Conservation (phyloP, 2,329 filamentous ascomycete genomes). For the Coniella lustricola region DNA sequence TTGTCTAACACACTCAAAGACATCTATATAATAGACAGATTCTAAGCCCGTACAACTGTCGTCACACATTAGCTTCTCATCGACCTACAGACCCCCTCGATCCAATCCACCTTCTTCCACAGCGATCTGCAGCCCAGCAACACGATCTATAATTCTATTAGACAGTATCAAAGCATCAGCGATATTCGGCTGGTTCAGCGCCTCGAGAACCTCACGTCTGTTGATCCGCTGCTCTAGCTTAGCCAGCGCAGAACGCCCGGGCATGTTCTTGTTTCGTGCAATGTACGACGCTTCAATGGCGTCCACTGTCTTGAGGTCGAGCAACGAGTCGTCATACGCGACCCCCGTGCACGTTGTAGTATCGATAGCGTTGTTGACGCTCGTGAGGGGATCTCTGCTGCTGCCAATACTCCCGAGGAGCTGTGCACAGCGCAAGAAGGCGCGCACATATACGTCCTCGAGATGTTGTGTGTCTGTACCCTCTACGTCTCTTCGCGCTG, state of each 20-base stretch:
- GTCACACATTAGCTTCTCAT: too few relatives aligned
- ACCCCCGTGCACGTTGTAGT: constrained; percentile 2
- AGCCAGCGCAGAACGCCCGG: not conserved
- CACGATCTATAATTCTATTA: not conserved
- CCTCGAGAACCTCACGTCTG: not conserved
- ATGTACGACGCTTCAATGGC: constrained; percentile 6
- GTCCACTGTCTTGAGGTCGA: constrained; percentile 9
- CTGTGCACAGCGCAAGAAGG: constrained; percentile 11
- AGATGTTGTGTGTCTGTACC: too few relatives aligned
- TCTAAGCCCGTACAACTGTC: too few relatives aligned
- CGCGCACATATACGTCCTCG: not conserved
- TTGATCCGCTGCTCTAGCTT: not conserved
- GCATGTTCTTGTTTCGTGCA: not conserved
- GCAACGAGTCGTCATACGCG: constrained; percentile 4
- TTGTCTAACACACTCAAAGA: too few relatives aligned
- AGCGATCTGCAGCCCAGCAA: not conserved
- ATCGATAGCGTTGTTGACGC: too few relatives aligned
- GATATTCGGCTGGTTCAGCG: not conserved
- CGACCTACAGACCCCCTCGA: not conserved
- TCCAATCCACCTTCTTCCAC: not conserved
- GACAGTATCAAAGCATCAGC: not conserved
- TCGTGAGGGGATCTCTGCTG: too few relatives aligned
- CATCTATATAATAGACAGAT: too few relatives aligned
- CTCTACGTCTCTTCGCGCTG: not conserved
- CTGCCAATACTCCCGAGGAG: constrained; percentile 2